These are phyloP conservation scores for Phtheirospermum japonicum DNA, from an alignment of 257 asterid species.

Conservation along the genomic window DNA sequence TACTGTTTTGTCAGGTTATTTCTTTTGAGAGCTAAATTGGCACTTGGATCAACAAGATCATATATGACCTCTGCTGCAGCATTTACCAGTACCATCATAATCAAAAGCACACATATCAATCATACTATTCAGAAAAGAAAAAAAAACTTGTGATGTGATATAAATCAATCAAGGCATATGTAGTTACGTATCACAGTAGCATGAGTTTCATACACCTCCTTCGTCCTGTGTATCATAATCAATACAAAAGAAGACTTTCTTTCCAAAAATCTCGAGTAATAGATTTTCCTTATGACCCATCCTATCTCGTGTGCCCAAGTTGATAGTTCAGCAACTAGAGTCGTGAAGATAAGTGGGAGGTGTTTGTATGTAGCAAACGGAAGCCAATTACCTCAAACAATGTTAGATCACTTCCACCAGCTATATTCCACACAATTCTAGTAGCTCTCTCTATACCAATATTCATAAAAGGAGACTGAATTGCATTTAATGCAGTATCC, in stretches of 20 bases:
- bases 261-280: background rate
- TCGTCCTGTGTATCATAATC: too few relatives aligned
- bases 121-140: too few relatives aligned
- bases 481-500: too few relatives aligned
- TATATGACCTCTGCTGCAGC: conserved; percentile 96
- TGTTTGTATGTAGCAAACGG: background rate
- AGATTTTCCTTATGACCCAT: background rate
- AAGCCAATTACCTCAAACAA: conserved; percentile 67
- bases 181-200: background rate
- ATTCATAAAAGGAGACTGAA: too few relatives aligned
- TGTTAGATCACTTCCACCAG: conserved; percentile 92
- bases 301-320: too few relatives aligned
- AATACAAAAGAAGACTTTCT: background rate
- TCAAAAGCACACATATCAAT: too few relatives aligned
- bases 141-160: background rate
- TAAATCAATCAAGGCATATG: conserved; percentile 5
- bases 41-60: conserved; percentile 85
- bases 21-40: too few relatives aligned
- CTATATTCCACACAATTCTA: conserved; percentile 96
- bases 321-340: too few relatives aligned
- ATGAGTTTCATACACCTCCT: conserved; percentile 16
- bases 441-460: too few relatives aligned
- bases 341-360: background rate
- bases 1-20: too few relatives aligned
- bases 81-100: conserved; percentile 52